These are phyloP conservation scores for Mortierella sp. DNA, from an alignment of 371 early-diverging fungal species.

Conservation along the genomic window DNA sequence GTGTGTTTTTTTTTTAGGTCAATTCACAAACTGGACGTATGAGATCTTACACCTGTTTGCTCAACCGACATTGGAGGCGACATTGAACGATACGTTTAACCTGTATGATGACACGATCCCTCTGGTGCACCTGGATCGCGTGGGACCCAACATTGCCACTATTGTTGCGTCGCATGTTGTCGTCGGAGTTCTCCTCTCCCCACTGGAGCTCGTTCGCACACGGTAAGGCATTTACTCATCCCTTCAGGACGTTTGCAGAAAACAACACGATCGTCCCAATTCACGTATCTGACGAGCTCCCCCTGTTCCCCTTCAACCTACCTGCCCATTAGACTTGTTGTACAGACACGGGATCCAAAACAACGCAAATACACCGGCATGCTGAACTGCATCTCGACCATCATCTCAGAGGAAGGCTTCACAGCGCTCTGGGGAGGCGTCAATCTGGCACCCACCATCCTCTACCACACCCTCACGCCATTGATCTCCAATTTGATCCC, in stretches of 20 bases:
- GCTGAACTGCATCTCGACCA: slow-evolving; percentile 74
- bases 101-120: slow-evolving; percentile 83
- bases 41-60: slow-evolving; percentile 75
- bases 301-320: too few relatives aligned
- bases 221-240: too few relatives aligned
- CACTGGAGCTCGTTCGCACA: slow-evolving; percentile 80
- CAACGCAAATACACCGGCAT: slow-evolving; percentile 80
- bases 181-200: slow-evolving; percentile 77
- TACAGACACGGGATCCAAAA: slow-evolving; percentile 75
- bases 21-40: slow-evolving; percentile 75
- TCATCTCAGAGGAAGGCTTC: slow-evolving; percentile 85
- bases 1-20: slow-evolving; percentile 60
- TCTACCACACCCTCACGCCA: slow-evolving; percentile 79
- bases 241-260: too few relatives aligned
- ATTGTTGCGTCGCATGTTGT: slow-evolving; percentile 73
- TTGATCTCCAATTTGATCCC: slow-evolving; percentile 75
- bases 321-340: slow-evolving; percentile 61
- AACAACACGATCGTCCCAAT: not conserved
- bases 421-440: slow-evolving; percentile 74
- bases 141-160: slow-evolving; percentile 72
- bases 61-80: slow-evolving; percentile 79
- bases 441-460: slow-evolving; percentile 77
- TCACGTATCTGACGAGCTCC: too few relatives aligned
- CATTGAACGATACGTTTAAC: slow-evolving; percentile 78
- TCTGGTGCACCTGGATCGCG: slow-evolving; percentile 70